Conservation (phyloP, 768 basidiomycete genomes). For the Rhodotorula graminis region DNA sequence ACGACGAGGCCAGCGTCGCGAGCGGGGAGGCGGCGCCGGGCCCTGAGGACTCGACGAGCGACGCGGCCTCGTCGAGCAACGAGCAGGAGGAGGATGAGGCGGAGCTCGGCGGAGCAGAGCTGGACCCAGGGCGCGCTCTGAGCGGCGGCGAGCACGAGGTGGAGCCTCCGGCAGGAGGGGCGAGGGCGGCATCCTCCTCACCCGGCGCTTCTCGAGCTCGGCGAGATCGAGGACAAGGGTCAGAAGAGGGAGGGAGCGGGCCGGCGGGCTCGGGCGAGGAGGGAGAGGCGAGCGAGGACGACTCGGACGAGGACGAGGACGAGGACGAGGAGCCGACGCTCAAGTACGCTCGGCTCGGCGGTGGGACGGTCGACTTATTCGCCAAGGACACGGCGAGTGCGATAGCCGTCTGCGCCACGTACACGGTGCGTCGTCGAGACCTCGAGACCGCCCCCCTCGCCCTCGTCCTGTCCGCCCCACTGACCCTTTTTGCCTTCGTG, state of each 20-base stretch:
- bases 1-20: background rate
- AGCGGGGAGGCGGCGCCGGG: constrained; percentile 8
- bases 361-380: constrained; percentile 67
- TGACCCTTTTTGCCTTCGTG: background rate
- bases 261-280: background rate
- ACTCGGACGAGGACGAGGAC: constrained; percentile 52
- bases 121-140: too few relatives aligned
- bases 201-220: background rate
- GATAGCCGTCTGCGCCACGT: constrained; percentile 66
- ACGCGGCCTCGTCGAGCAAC: background rate
- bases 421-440: constrained; percentile 57
- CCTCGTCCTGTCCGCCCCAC: background rate
- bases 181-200: too few relatives aligned
- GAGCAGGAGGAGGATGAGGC: constrained; percentile 33
- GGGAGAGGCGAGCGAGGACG: background rate
- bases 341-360: constrained; percentile 80
- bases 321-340: constrained; percentile 75
- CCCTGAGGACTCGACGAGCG: constrained; percentile 1
- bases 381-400: constrained; percentile 86
- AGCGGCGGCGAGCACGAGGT: background rate
- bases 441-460: background rate
- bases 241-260: background rate
- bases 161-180: background rate
- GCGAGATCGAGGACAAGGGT: background rate
- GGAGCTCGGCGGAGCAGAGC: background rate